Conservation (phyloP, 257 asterid species). For the Marsdenia floribunda region DNA sequence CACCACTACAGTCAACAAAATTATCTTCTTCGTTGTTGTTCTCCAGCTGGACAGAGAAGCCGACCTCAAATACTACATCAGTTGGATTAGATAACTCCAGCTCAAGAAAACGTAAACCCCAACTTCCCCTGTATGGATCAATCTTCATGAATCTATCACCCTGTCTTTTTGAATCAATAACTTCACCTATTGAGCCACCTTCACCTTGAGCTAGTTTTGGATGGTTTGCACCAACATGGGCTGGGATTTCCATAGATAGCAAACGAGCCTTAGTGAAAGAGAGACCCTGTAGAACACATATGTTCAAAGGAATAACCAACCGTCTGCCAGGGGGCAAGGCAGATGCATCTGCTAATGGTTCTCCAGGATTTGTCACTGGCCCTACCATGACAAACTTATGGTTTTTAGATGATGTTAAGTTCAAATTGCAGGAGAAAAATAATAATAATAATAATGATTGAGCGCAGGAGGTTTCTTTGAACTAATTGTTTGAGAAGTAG, state of each 20-base stretch:
- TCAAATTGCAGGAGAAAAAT: not conserved
- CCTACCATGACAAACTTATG: slow-evolving; percentile 41
- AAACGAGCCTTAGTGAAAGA: slow-evolving; percentile 90
- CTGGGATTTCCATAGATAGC: slow-evolving; percentile 98
- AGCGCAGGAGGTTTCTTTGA: not conserved
- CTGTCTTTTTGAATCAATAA: slow-evolving; percentile 45
- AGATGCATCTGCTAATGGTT: slow-evolving; percentile 32
- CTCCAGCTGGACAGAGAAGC: slow-evolving; percentile 78
- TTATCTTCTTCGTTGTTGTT: slow-evolving; percentile 34
- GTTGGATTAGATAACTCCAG: slow-evolving; percentile 92
- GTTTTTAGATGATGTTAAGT: not conserved
- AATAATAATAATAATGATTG: not conserved
- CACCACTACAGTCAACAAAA: slow-evolving; percentile 20
- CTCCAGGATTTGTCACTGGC: slow-evolving; percentile 42
- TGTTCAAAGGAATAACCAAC: slow-evolving; percentile 71
- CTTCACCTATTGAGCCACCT: slow-evolving; percentile 33
- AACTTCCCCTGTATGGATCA: slow-evolving; percentile 98
- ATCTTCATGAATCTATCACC: slow-evolving; percentile 79
- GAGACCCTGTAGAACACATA: slow-evolving; percentile 80
- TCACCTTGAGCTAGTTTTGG: slow-evolving; percentile 35
- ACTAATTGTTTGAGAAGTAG: not conserved
- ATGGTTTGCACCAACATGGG: slow-evolving; percentile 67
- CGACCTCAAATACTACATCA: slow-evolving; percentile 88
- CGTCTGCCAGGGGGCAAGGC: slow-evolving; percentile 90
- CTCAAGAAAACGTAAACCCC: slow-evolving; percentile 98